Evolutionary conservation across 2,329 filamentous ascomycete genomes (phyloP).

Genomic region (Thyridium curvatum): DNA sequence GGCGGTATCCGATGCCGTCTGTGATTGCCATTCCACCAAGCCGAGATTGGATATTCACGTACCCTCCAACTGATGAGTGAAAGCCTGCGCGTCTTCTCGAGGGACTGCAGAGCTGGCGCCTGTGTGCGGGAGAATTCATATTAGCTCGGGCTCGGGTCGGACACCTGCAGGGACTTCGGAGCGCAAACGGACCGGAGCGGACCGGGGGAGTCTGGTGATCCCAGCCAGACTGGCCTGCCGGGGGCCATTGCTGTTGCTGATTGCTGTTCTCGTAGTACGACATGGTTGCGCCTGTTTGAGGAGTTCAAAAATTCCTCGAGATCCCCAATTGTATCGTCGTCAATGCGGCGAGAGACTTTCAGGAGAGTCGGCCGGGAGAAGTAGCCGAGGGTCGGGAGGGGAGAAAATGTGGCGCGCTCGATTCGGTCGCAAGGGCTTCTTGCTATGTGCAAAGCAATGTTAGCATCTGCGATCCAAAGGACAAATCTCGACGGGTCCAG

Average conservation of each 20-base stretch:
- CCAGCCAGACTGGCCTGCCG: conserved; percentile 16
- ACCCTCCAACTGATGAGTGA: conserved; percentile 28
- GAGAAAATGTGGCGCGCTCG: too few species aligned
- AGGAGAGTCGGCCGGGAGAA: too few species aligned
- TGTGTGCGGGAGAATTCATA: conserved; percentile 4
- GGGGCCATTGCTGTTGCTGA: conserved; percentile 16
- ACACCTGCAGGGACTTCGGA: not conserved
- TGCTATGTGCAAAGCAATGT: too few species aligned
- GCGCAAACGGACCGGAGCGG: conserved; percentile 15
- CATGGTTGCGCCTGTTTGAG: conserved; percentile 8
- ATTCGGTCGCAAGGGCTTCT: too few species aligned
- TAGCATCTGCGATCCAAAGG: too few species aligned
- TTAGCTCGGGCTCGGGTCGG: conserved; percentile 5
- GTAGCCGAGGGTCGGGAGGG: too few species aligned
- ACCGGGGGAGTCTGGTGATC: conserved; percentile 19
- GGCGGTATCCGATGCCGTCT: not conserved
- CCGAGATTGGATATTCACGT: conserved; percentile 11
- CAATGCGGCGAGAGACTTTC: too few species aligned
- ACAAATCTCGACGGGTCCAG: too few species aligned
- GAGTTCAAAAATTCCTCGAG: too few species aligned
- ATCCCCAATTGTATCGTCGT: too few species aligned
- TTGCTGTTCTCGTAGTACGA: conserved; percentile 18
- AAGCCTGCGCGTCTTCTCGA: conserved; percentile 23
- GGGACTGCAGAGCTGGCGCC: conserved; percentile 27
- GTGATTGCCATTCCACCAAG: not conserved